phyloP scores from a whole-genome alignment of 306 rosid genomes.

The Gillenia trifoliata region DNA sequence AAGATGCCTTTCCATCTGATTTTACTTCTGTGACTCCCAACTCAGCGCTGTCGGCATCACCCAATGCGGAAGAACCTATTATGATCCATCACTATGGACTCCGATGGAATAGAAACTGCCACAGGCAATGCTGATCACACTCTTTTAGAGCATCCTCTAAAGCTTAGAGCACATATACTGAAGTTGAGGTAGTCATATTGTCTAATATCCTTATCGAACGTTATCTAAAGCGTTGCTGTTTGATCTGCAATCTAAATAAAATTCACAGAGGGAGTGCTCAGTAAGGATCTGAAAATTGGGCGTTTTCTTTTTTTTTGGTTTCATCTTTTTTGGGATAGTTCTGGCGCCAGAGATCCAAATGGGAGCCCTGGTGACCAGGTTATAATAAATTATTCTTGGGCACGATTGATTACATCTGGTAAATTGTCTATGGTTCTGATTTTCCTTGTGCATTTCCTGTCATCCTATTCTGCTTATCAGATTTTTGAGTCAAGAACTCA shows the following conservation, averaged over 20 bases:
- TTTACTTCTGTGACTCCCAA: conserved; percentile 29
- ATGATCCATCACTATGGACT: conserved; percentile 77
- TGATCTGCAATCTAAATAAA: conserved; percentile 7
- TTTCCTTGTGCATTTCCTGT: conserved; percentile 16
- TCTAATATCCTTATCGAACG: neutral
- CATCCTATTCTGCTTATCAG: neutral
- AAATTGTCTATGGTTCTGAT: conserved; percentile 20
- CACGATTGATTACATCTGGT: conserved; percentile 96
- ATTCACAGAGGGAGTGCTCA: conserved; percentile 3
- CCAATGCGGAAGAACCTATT: conserved; percentile 21
- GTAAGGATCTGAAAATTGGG: neutral
- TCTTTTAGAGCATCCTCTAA: conserved; percentile 62
- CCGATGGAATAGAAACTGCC: conserved; percentile 72
- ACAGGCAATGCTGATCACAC: conserved; percentile 70
- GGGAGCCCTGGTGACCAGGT: conserved; percentile 92
- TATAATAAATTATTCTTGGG: conserved; percentile 67
- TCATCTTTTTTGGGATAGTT: conserved; percentile 43
- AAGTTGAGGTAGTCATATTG: conserved; percentile 53
- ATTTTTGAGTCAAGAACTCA: neutral
- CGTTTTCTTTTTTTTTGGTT: conserved; percentile 5
- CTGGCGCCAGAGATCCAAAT: conserved; percentile 66
- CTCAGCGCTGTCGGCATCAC: conserved; percentile 21
- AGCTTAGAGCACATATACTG: conserved; percentile 73
- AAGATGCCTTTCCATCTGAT: conserved; percentile 35
- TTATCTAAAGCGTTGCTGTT: conserved; percentile 4